Percentiles rank a stretch among this genome's conserved stretches.
phyloP scores from a whole-genome alignment of 495 filamentous ascomycete genomes.

The Neurospora sp. region DNA sequence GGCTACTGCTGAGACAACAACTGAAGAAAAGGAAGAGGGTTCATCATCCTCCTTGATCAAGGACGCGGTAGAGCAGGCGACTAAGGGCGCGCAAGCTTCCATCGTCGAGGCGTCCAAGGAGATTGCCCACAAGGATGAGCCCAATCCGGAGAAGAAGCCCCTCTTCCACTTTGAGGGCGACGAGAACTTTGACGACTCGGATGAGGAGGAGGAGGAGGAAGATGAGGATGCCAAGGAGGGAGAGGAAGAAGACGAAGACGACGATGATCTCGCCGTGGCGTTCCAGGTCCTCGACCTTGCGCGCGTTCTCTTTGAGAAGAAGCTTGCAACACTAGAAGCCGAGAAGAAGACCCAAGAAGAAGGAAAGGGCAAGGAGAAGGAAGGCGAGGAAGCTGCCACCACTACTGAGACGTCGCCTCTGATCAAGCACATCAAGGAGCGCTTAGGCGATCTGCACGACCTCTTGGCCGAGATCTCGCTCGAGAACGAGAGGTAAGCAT shows the following conservation, averaged over 20 bases:
- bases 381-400: constrained; percentile 2
- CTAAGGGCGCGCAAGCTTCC: constrained; percentile 34
- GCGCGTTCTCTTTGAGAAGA: constrained; percentile 61
- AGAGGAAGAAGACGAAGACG: constrained; percentile 59
- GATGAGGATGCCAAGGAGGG: constrained; percentile 33
- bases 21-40: constrained; percentile 24
- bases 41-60: constrained; percentile 21
- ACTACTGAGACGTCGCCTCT: constrained; percentile 31
- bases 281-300: constrained; percentile 90
- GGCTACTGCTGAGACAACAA: constrained; percentile 1
- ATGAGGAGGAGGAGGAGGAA: constrained; percentile 57
- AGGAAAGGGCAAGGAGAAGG: constrained; percentile 43
- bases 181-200: constrained; percentile 81
- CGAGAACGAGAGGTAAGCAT: constrained; percentile 66
- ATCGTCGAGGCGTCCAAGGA: constrained; percentile 31
- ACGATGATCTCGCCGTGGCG: constrained; percentile 83
- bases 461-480: constrained; percentile 88
- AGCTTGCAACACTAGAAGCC: constrained; percentile 30
- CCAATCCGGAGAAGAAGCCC: constrained; percentile 44
- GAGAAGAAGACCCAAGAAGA: constrained; percentile 31
- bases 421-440: constrained; percentile 61
- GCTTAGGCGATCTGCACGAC: constrained; percentile 83
- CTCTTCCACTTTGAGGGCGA: constrained; percentile 91
- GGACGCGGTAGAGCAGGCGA: constrained; percentile 40
- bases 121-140: constrained; percentile 24